Evolutionary conservation across 805 yeast species (phyloP).

Genomic region (Candida pseudofarinosa): DNA sequence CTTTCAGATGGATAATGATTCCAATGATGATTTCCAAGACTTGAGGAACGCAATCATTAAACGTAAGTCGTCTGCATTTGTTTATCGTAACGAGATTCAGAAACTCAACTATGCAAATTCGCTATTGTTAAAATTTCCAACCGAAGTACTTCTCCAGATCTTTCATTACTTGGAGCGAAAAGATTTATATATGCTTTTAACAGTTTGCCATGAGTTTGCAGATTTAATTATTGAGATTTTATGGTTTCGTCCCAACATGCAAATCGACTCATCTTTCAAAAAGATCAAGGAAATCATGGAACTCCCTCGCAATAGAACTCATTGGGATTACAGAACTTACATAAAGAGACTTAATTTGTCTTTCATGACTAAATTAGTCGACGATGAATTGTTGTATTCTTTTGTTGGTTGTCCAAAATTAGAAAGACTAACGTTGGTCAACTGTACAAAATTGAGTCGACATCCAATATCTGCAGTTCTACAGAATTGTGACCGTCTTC

Average conservation of each 20-base stretch:
- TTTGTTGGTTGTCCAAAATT: slow-evolving; percentile 69
- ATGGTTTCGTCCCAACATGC: slow-evolving; percentile 84
- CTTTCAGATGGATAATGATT: slow-evolving; percentile 32
- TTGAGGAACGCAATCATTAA: slow-evolving; percentile 29
- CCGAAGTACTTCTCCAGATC: slow-evolving; percentile 60
- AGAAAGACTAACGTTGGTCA: slow-evolving; percentile 82
- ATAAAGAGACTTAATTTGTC: slow-evolving; percentile 80
- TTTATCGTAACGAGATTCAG: slow-evolving; percentile 19
- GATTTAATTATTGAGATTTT: slow-evolving; percentile 69
- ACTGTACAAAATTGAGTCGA: slow-evolving; percentile 64
- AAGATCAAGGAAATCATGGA: slow-evolving; percentile 55
- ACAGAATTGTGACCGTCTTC: slow-evolving; percentile 62
- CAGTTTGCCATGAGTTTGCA: slow-evolving; percentile 81
- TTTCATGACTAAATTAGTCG: slow-evolving; percentile 62
- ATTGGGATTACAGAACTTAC: slow-evolving; percentile 63
- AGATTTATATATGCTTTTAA: slow-evolving; percentile 57
- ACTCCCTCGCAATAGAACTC: slow-evolving; percentile 44
- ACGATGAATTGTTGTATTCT: slow-evolving; percentile 56
- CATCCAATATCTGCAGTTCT: slow-evolving; percentile 59
- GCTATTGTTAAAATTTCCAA: slow-evolving; percentile 47
- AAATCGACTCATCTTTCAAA: slow-evolving; percentile 43
- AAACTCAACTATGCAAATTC: slow-evolving; percentile 23
- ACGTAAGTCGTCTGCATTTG: slow-evolving; percentile 19
- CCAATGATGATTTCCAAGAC: slow-evolving; percentile 28
- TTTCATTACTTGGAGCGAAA: slow-evolving; percentile 61